Conservation (phyloP, 768 basidiomycete species). For the Butyriboletus loyo region DNA sequence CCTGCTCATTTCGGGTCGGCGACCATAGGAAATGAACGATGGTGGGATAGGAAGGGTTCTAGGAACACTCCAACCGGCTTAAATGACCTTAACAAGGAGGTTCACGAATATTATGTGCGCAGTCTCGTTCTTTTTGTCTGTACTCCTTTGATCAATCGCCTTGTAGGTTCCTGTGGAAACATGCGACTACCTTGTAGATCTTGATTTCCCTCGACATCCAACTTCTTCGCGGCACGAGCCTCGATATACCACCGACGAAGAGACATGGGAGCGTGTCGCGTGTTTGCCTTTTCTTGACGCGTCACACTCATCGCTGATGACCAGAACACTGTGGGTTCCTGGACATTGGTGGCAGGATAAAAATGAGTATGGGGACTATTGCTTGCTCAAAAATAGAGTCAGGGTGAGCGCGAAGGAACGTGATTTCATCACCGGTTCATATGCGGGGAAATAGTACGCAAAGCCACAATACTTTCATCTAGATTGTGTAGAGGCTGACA, state of each 20-base stretch:
- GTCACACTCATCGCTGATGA: slow-evolving; percentile 64
- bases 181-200: slow-evolving; percentile 91
- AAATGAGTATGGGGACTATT: slow-evolving; percentile 89
- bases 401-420: slow-evolving; percentile 27
- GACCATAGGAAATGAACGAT: slow-evolving; percentile 23
- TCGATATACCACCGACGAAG: slow-evolving; percentile 65
- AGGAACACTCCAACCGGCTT: slow-evolving; percentile 57
- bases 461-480: background rate
- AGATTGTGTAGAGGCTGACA: slow-evolving; percentile 20
- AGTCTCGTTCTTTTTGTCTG: background rate
- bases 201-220: slow-evolving; percentile 78
- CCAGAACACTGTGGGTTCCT: slow-evolving; percentile 81
- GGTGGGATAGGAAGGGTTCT: slow-evolving; percentile 52
- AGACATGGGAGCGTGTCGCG: slow-evolving; percentile 76
- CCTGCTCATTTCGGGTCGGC: slow-evolving; percentile 71
- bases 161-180: slow-evolving; percentile 60
- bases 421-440: slow-evolving; percentile 8
- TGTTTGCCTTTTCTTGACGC: slow-evolving; percentile 87
- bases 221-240: slow-evolving; percentile 60
- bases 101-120: slow-evolving; percentile 73
- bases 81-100: slow-evolving; percentile 89
- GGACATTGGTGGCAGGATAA: slow-evolving; percentile 59
- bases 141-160: slow-evolving; percentile 3
- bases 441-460: slow-evolving; percentile 9
- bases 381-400: slow-evolving; percentile 68